Evolutionary conservation across 169 alveolate species (phyloP).

Genomic region (Miamiensis avidus): DNA sequence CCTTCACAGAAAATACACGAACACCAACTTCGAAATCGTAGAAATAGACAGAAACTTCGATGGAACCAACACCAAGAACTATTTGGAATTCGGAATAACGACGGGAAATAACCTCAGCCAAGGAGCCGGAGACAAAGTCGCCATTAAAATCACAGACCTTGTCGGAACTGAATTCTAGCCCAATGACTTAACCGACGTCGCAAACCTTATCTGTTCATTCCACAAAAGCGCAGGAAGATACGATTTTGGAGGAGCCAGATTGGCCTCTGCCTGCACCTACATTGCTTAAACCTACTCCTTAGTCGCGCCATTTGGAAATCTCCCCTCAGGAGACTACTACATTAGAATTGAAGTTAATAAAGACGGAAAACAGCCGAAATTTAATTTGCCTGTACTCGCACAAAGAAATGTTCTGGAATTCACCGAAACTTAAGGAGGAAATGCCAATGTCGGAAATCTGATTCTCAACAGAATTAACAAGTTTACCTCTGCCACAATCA

Average conservation of each 20-base stretch:
- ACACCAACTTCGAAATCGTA: neutral
- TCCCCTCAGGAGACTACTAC: neutral
- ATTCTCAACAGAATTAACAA: too few species aligned
- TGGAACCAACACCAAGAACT: neutral
- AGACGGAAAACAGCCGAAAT: neutral
- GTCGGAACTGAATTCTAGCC: neutral
- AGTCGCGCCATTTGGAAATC: neutral
- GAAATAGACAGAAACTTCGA: neutral
- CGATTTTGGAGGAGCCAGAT: neutral
- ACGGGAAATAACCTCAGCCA: too few species aligned
- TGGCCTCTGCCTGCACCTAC: neutral
- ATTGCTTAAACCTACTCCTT: neutral
- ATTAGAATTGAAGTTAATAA: too few species aligned
- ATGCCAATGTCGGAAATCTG: neutral
- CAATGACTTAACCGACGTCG: neutral
- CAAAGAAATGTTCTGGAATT: neutral
- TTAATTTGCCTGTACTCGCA: neutral
- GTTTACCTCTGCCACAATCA: neutral
- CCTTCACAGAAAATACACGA: neutral
- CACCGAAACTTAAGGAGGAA: neutral
- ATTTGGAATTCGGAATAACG: neutral
- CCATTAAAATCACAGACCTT: too few species aligned
- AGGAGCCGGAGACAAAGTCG: too few species aligned
- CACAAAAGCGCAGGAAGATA: neutral
- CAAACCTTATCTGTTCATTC: neutral